Evolutionary conservation across 2,329 filamentous ascomycete species (phyloP), one percentile per base, ranked within the genome.

Genomic region (Aureobasidium subglaciale): DNA sequence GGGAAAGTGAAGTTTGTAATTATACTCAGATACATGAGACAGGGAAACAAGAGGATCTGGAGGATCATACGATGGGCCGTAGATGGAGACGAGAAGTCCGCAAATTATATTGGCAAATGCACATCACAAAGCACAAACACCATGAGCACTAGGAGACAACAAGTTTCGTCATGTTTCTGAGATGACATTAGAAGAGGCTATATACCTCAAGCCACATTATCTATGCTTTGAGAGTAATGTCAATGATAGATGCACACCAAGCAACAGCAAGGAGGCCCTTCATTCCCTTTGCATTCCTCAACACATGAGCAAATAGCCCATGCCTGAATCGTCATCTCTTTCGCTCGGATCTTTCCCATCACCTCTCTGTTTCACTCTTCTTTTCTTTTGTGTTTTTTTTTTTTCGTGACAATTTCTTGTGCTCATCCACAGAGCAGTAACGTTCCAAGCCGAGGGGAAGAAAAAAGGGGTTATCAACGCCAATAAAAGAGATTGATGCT

Each of bases 401-500:
- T 52, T 50, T 38, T 52, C 37, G 25, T 52, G 22, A 40, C 48
- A 30, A 13, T 52, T 52, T 52, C 48, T 40, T 50, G 16, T 29
- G n/a, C 32, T 20, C 20, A n/a, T 50, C 45, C 9, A 34, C 18
- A 27, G 25, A 35, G 35, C 25, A 20, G 35, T 42, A 11, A 42
- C 27, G 24, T 8, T 52, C 48, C 35, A 52, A 40, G 16, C n/a
- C 10, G 13, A 10, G n/a, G 10, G 41, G 18, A 25, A 8, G 27
- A 52, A 40, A 22, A 37, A 52, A 32, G 32, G 25, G 20, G 11
- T 5, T 30, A 41, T 24, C 35, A 27, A 40, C 48, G 34, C 34
- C 46, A 41, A 15, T 15, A 15, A 52, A 52, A 41, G 25, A 10
- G 18, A 18, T 18, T 13, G 25, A 22, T 18, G 48, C 35, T 41